A percentile compares a stretch with the other conserved stretches of the same genome.
Evolutionary conservation across 2,329 filamentous ascomycete species (phyloP).

Genomic region (Fusarium sp.): DNA sequence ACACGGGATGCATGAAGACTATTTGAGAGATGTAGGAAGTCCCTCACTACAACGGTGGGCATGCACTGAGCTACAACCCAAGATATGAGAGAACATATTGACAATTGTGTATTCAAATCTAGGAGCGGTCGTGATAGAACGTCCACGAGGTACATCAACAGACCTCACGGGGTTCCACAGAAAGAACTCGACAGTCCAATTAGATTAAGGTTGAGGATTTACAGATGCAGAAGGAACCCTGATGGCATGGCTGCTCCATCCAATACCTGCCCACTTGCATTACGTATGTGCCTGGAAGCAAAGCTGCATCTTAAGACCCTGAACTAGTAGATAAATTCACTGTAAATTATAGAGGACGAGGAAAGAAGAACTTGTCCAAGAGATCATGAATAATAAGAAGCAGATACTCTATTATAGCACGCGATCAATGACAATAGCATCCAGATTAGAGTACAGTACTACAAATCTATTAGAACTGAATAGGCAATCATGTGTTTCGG

Average conservation of each 20-base stretch:
- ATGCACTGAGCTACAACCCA: background rate
- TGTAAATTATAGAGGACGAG: background rate
- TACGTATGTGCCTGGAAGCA: constrained; percentile 15
- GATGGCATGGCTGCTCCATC: constrained; percentile 27
- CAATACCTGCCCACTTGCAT: background rate
- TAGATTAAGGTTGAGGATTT: background rate
- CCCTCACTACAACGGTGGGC: background rate
- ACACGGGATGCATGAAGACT: background rate
- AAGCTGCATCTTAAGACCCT: constrained; percentile 22
- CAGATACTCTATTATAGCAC: background rate
- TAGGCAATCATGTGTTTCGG: background rate
- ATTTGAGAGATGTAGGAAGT: background rate
- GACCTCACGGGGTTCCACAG: constrained; percentile 18
- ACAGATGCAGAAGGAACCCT: constrained; percentile 32
- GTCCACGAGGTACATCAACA: constrained; percentile 25
- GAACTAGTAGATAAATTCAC: background rate
- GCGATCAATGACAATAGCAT: too few species aligned
- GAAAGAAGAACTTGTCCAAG: background rate
- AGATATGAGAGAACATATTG: background rate
- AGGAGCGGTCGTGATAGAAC: constrained; percentile 11
- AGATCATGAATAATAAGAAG: background rate
- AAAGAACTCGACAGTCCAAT: background rate
- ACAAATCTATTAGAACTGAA: background rate
- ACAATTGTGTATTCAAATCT: background rate
- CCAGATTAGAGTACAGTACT: too few species aligned